Evolutionary conservation across 140 eudicot species (phyloP), one percentile per base, ranked within the genome.

Genomic region (Anethum foeniculum): DNA sequence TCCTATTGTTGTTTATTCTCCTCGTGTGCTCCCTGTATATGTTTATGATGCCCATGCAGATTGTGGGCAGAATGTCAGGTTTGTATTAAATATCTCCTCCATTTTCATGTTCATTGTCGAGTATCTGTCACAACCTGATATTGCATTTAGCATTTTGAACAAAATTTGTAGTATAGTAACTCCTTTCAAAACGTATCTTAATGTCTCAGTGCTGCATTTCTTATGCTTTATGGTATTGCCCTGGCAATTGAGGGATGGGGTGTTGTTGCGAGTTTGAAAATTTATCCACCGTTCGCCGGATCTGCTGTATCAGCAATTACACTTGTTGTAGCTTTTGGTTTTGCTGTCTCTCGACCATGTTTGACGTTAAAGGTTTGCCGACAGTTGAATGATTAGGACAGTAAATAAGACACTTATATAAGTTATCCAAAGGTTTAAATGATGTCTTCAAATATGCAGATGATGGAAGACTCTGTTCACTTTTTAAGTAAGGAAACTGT

Each of bases 181-280:
- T 39, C 32, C 13, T 58, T 80, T 30, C 52, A 73, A 12, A 73
- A 36, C 32, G 69, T 9, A 38, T 64, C 68, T 43, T 56, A 75
- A 28, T 80, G 46, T 86, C 83, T 75, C 93, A 96, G 99, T 87
- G 99, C 88, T 76, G 98, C 99, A 75, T 96, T 96, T 83, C 93
- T 96, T 73, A 83, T 96, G 82, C 99, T 96, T 79, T 96, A 96
- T 48, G 99, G 91, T 77, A 87, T 96, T 75, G 99, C 98, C 14
- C 83, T 96, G 83, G 99, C 99, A 81, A 96, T 81, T 28, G 99
- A 96, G 86, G 98, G 99, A 72, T 96, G 99, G 99, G 99, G 99
- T 60, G 99, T 96, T 67, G 99, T 96, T 80, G 99, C 99, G 52
- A 96, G 99, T 84, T 85, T 96, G 85, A 91, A 89, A 71, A 93